phyloP scores from a whole-genome alignment of 306 rosid species.

The Fragaria iinumae region DNA sequence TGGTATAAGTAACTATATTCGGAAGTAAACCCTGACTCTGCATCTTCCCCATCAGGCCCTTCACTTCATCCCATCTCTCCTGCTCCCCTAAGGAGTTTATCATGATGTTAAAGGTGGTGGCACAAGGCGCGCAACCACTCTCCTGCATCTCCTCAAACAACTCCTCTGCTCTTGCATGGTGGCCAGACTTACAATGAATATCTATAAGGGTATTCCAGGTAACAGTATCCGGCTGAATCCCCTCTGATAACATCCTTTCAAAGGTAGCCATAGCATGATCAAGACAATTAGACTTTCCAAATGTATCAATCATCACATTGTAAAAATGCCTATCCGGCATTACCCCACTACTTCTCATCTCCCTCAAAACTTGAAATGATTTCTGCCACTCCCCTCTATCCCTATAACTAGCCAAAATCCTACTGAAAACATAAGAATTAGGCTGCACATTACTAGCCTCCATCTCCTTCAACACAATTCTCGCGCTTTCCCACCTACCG shows the following conservation, averaged over 20 bases:
- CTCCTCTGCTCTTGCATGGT: slow-evolving; percentile 58
- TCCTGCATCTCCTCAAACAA: slow-evolving; percentile 84
- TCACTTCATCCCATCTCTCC: slow-evolving; percentile 76
- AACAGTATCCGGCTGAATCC: slow-evolving; percentile 69
- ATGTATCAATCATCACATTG: slow-evolving; percentile 92
- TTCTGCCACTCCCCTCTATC: slow-evolving; percentile 94
- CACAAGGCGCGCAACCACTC: slow-evolving; percentile 61
- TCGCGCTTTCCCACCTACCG: slow-evolving; percentile 88
- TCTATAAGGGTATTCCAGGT: slow-evolving; percentile 88
- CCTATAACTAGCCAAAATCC: slow-evolving; percentile 76
- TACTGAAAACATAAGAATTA: slow-evolving; percentile 60
- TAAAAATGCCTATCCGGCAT: slow-evolving; percentile 82
- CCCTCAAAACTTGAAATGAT: slow-evolving; percentile 80
- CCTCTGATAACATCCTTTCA: slow-evolving; percentile 72
- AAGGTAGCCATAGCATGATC: slow-evolving; percentile 80
- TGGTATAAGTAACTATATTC: slow-evolving; percentile 77
- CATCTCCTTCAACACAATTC: slow-evolving; percentile 84
- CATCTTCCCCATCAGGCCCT: slow-evolving; percentile 66
- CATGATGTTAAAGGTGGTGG: slow-evolving; percentile 75
- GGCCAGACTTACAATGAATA: slow-evolving; percentile 73
- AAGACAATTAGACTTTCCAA: slow-evolving; percentile 78
- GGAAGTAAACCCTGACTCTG: slow-evolving; percentile 82
- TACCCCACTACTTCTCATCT: slow-evolving; percentile 76
- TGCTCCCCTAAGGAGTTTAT: slow-evolving; percentile 77
- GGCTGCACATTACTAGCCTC: slow-evolving; percentile 73